A percentile compares a stretch with the other conserved stretches of the same genome.
Evolutionary conservation across 768 basidiomycete genomes (phyloP).

Genomic region (Cyclocybe aegerita): DNA sequence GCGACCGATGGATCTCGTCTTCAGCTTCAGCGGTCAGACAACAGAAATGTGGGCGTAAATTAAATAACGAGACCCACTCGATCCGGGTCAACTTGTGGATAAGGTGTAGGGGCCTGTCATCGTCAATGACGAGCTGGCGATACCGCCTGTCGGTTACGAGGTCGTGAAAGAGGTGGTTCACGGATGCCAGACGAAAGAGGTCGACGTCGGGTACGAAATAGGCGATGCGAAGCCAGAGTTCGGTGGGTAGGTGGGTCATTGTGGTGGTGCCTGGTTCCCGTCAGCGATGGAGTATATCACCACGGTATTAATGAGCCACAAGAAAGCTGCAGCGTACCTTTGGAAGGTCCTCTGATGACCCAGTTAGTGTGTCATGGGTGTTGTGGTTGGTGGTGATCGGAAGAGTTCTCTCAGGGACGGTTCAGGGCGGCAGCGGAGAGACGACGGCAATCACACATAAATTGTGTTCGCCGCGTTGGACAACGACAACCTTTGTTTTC

Average conservation of each 20-base stretch:
- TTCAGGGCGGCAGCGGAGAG: neutral
- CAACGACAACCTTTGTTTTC: neutral
- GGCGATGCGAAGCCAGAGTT: conserved; percentile 22
- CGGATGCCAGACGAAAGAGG: conserved; percentile 10
- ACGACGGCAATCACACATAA: neutral
- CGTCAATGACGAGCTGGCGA: conserved; percentile 17
- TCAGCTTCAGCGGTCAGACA: neutral
- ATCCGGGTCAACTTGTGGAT: conserved; percentile 8
- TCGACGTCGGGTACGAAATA: conserved; percentile 16
- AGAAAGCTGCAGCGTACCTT: no score
- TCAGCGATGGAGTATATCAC: neutral
- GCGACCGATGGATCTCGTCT: conserved; percentile 11
- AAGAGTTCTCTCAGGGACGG: no score
- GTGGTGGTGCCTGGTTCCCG: conserved; percentile 1
- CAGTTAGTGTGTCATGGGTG: neutral
- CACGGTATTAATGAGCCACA: no score
- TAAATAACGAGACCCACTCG: conserved; percentile 15
- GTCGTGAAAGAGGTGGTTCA: conserved; percentile 17
- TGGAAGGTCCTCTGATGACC: neutral
- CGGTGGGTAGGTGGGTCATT: conserved; percentile 16
- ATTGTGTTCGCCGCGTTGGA: neutral
- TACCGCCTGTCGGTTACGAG: conserved; percentile 16
- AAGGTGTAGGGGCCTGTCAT: conserved; percentile 12
- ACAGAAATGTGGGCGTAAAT: neutral
- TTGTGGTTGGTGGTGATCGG: no score